phyloP scores from a whole-genome alignment of 192 early-diverging fungal species.

The Kickxella alabastrina region DNA sequence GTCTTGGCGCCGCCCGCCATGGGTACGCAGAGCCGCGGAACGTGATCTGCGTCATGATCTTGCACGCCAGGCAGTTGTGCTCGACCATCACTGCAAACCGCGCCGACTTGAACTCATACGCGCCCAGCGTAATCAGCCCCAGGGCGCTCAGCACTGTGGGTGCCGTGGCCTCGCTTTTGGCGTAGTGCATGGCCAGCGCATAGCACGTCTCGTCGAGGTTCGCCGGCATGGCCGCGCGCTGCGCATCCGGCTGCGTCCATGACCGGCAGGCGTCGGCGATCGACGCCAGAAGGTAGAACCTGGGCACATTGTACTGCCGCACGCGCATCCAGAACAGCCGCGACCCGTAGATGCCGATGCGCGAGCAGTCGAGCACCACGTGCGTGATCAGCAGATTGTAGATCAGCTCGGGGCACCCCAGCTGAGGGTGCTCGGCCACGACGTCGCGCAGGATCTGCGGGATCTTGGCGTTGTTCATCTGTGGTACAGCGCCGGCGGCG shows the following conservation, averaged over 20 bases:
- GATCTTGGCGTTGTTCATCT: slow-evolving; percentile 47
- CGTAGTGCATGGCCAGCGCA: slow-evolving; percentile 26
- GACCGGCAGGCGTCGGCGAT: slow-evolving; percentile 51
- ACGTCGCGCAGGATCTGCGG: slow-evolving; percentile 38
- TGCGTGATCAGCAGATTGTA: slow-evolving; percentile 52
- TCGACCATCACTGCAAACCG: slow-evolving; percentile 51
- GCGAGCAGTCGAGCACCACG: slow-evolving; percentile 50
- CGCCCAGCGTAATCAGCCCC: slow-evolving; percentile 35
- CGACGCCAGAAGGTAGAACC: slow-evolving; percentile 38
- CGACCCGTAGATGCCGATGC: slow-evolving; percentile 45
- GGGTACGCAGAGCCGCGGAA: slow-evolving; percentile 47
- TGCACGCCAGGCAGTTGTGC: slow-evolving; percentile 47
- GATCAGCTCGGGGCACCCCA: slow-evolving; percentile 46
- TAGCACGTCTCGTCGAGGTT: slow-evolving; percentile 51
- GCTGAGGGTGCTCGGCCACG: slow-evolving; percentile 41
- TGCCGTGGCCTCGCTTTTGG: slow-evolving; percentile 2
- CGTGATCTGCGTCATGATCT: slow-evolving; percentile 39
- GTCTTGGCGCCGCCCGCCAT: slow-evolving; percentile 39
- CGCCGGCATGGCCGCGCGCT: slow-evolving; percentile 41
- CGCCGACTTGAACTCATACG: slow-evolving; percentile 53
- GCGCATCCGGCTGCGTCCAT: slow-evolving; percentile 47
- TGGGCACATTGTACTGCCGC: slow-evolving; percentile 38
- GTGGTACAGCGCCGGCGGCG: slow-evolving; percentile 17
- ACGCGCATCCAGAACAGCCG: slow-evolving; percentile 52
- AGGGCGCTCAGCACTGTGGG: slow-evolving; percentile 15